Conservation (phyloP, 208 protist genomes). For the Trypanosoma brucei region DNA sequence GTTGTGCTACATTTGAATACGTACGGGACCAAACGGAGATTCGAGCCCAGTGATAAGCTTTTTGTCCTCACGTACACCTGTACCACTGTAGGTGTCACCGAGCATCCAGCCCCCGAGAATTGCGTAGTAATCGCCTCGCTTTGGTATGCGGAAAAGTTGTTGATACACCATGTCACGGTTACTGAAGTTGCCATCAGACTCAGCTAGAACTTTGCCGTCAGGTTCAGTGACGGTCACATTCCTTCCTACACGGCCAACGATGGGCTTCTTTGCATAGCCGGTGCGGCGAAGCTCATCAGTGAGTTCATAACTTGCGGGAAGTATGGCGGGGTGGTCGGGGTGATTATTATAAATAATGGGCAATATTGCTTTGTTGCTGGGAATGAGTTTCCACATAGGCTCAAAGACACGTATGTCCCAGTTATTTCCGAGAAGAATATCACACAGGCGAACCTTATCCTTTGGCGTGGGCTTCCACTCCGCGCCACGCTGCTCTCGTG, state of each 20-base stretch:
- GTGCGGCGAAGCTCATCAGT: conserved; percentile 46
- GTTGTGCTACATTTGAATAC: conserved; percentile 24
- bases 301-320: conserved; percentile 64
- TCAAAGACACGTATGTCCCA: conserved; percentile 79
- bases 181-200: conserved; percentile 71
- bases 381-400: conserved; percentile 90
- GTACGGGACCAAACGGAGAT: conserved; percentile 72
- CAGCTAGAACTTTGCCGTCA: conserved; percentile 44
- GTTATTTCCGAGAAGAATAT: conserved; percentile 73
- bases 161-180: conserved; percentile 87
- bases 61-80: conserved; percentile 82
- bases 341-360: conserved; percentile 82
- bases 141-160: conserved; percentile 62
- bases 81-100: conserved; percentile 75
- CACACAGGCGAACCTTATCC: conserved; percentile 82
- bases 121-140: conserved; percentile 79
- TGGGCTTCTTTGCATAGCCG: conserved; percentile 84
- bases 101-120: conserved; percentile 90
- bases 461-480: conserved; percentile 57
- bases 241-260: conserved; percentile 81
- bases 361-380: conserved; percentile 90
- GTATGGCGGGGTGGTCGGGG: conserved; percentile 70
- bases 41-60: conserved; percentile 78
- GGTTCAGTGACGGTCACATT: conserved; percentile 77
- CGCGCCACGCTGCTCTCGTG: conserved; percentile 50